Evolutionary conservation across 164 flowering plant genomes (phyloP).

Genomic region (Berberis vulgaris): DNA sequence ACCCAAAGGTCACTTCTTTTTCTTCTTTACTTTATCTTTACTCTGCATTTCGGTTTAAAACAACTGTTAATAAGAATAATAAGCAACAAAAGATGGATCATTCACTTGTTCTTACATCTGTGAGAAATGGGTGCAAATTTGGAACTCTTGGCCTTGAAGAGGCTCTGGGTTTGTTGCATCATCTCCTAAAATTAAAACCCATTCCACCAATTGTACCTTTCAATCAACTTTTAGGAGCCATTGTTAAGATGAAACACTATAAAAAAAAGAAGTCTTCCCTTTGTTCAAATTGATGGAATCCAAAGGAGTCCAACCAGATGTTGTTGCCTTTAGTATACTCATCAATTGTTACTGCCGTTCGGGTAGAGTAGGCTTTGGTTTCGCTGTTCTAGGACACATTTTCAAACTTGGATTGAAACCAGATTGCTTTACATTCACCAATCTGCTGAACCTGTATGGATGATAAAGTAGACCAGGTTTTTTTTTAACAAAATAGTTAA

Average conservation of each 20-base stretch:
- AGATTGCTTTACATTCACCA: constrained; percentile 1
- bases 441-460: constrained; percentile 9
- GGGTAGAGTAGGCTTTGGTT: constrained; percentile 7
- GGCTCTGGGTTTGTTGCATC: not conserved
- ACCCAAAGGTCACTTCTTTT: too few species aligned
- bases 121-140: not conserved
- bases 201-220: not conserved
- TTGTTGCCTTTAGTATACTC: constrained; percentile 7
- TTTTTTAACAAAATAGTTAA: constrained; percentile 10
- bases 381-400: constrained; percentile 10
- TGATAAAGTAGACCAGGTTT: constrained; percentile 2
- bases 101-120: not conserved
- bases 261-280: not conserved
- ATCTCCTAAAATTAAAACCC: not conserved
- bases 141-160: not conserved
- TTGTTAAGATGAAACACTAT: constrained; percentile 9
- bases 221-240: not conserved
- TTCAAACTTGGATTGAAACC: constrained; percentile 14
- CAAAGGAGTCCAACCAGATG: constrained; percentile 2
- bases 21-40: too few species aligned
- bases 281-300: not conserved
- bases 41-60: too few species aligned
- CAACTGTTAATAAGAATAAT: too few species aligned
- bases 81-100: too few species aligned
- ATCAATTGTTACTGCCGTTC: constrained; percentile 12